phyloP scores from a whole-genome alignment of 192 early-diverging fungal species.

The Backusella psychrophila region DNA sequence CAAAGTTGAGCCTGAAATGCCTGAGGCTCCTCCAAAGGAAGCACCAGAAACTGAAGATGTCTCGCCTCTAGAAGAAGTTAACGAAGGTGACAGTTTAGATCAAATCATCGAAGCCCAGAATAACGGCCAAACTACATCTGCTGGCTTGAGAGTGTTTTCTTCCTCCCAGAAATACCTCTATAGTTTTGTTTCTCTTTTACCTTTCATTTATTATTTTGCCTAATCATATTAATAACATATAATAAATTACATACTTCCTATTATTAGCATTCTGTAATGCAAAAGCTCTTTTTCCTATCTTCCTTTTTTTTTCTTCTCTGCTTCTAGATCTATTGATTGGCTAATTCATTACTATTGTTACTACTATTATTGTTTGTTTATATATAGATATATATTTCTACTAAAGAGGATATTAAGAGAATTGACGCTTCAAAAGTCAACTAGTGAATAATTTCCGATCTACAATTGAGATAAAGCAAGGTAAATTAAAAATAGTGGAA shows the following conservation, averaged over 20 bases:
- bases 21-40: not conserved
- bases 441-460: not conserved
- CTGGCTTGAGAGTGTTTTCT: not conserved
- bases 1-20: not conserved
- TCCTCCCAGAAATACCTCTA: not conserved
- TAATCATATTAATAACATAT: not conserved
- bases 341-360: not conserved
- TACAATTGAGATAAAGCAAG: not conserved
- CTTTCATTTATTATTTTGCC: not conserved
- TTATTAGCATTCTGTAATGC: not conserved
- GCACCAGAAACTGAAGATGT: not conserved
- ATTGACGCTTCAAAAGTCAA: not conserved
- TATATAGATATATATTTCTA: not conserved
- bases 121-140: not conserved
- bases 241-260: not conserved
- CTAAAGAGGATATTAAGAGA: not conserved
- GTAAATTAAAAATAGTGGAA: not conserved
- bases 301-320: not conserved
- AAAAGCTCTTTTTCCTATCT: not conserved
- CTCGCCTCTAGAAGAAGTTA: not conserved
- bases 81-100: not conserved
- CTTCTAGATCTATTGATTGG: not conserved
- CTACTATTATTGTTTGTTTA: not conserved
- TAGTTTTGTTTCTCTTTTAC: not conserved
- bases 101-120: not conserved